Percentiles rank a stretch among this genome's conserved stretches.
phyloP scores from a whole-genome alignment of 2,329 filamentous ascomycete species.

The Penicillium fuscoglaucum region DNA sequence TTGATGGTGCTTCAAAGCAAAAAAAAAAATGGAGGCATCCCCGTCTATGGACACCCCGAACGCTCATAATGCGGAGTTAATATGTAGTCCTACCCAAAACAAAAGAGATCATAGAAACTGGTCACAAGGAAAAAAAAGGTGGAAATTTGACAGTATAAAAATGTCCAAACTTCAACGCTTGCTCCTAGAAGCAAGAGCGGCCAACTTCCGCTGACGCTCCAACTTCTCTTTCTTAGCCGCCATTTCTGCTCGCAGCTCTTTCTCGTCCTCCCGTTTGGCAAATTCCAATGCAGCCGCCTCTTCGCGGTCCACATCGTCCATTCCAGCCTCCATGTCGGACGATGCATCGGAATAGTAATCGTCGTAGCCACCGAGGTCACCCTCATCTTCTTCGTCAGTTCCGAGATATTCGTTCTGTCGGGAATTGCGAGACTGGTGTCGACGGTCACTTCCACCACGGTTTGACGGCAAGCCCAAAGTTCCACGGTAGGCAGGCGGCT shows the following conservation, averaged over 20 bases:
- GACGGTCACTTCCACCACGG: slow-evolving; percentile 29
- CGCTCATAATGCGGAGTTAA: slow-evolving; percentile 36
- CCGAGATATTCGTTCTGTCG: slow-evolving; percentile 47
- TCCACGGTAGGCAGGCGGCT: slow-evolving; percentile 41
- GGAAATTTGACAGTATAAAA: background rate
- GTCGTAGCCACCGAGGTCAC: slow-evolving; percentile 41
- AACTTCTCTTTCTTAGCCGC: slow-evolving; percentile 49
- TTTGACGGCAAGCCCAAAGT: slow-evolving; percentile 41
- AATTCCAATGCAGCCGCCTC: slow-evolving; percentile 43
- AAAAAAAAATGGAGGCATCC: slow-evolving; percentile 14
- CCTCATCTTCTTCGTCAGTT: slow-evolving; percentile 52
- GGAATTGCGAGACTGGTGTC: slow-evolving; percentile 29
- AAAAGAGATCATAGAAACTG: slow-evolving; percentile 10
- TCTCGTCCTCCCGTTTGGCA: slow-evolving; percentile 49
- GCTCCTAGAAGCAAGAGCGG: slow-evolving; percentile 38
- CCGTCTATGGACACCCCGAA: slow-evolving; percentile 30
- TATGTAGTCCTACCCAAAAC: slow-evolving; percentile 14
- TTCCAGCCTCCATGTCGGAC: slow-evolving; percentile 54
- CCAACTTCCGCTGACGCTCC: slow-evolving; percentile 46
- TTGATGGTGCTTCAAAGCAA: slow-evolving; percentile 15
- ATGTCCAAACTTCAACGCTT: slow-evolving; percentile 27
- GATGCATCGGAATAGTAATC: slow-evolving; percentile 48
- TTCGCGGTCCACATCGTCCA: slow-evolving; percentile 48
- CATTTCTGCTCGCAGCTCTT: slow-evolving; percentile 46
- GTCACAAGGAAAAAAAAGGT: background rate